Base-by-base conservation (phyloP, 352 stramenopile genomes). In the Pythium oligandrum region DNA sequence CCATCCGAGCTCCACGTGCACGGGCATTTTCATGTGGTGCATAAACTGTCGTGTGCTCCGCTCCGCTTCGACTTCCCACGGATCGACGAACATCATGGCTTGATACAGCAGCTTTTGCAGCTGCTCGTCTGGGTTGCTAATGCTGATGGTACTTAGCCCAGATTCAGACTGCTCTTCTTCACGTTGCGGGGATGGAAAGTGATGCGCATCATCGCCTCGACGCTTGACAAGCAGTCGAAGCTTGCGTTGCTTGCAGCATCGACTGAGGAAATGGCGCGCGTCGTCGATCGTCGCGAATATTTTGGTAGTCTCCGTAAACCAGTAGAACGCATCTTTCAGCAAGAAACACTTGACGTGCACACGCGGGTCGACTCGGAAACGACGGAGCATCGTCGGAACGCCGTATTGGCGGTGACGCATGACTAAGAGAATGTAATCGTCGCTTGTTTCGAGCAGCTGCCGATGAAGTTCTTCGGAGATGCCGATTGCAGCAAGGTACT, bases 81-180 rank as follows among this genome's bases (percentile, higher is more conserved):
- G 76, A 47, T 88, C 67, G 17, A 93, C 83, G 63, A 93, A 90
- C 75, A 89, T 87, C 61, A 93, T 86, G 11, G 79, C 75, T 48
- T 90, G 71, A 44, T 73, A 57, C 1, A 44, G 26, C 8, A 64
- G 44, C 30, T 44, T 32, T 12, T 44, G 48, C 7, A 44, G 17
- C 17, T 26, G 17, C 17, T 26, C 17, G 17, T 26, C 17, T 26
- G 17, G 17, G 17, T 26, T 26, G 17, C 17, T 26, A 26, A 26
- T 26, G 17, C 17, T 26, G 17, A 26, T 26, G 17, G 17, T 26
- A 26, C 17, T 26, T 26, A 26, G 17, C 17, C 17, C 17, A 26
- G 17, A 26, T 26, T 26, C 17, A 26, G 17, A 26, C 17, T 26
- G 17, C 17, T 26, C 17, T 26, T 26, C 17, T 26, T 26, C 17